Evolutionary conservation across 148 eudicot species (phyloP).

Genomic region (Rheum nobile): DNA sequence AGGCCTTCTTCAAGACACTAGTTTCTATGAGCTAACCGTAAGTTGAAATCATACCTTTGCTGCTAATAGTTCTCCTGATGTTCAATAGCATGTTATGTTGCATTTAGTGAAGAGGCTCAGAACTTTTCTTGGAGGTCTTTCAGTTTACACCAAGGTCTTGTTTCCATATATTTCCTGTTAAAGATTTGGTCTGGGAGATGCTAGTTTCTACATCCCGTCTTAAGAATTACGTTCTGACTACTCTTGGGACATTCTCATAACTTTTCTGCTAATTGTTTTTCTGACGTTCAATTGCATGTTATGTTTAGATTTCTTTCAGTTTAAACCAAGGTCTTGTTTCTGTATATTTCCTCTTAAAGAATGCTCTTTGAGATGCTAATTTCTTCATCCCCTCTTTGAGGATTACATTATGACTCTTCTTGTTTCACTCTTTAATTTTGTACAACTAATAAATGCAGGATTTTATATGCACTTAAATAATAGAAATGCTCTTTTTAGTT

Average conservation of each 20-base stretch:
- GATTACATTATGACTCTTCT: neutral
- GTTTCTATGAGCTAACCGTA: conserved; percentile 69
- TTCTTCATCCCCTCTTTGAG: neutral
- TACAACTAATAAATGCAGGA: neutral
- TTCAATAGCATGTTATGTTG: neutral
- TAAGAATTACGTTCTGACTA: neutral
- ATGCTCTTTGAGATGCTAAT: no score
- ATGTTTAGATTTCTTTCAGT: neutral
- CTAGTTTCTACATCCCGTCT: neutral
- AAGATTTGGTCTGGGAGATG: neutral
- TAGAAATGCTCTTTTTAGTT: neutral
- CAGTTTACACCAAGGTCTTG: neutral
- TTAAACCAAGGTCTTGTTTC: neutral
- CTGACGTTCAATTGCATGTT: neutral
- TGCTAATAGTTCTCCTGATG: neutral
- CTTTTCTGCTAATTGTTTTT: neutral
- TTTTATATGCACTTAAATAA: neutral
- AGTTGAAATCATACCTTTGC: conserved; percentile 17
- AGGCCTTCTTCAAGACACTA: conserved; percentile 50
- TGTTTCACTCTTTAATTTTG: neutral
- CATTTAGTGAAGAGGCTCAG: neutral
- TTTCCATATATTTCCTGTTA: neutral
- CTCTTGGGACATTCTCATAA: no score
- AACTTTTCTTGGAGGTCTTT: neutral
- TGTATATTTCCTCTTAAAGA: neutral